Conservation (phyloP, 306 rosid species). For the Cucumis sativus region Cucumber_9930_V3 NC_026657.2:16041001-16041500, state of each 20-base stretch:
- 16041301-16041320: neutral
- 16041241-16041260: neutral
- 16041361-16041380: neutral
- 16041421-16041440: neutral
- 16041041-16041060: slow-evolving; percentile 99
- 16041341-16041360: neutral
- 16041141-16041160: slow-evolving; percentile 66
- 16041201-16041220: slow-evolving; percentile 5
- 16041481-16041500: too few species aligned
- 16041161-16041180: slow-evolving; percentile 90
- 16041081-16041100: slow-evolving; percentile 64
- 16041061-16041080: slow-evolving; percentile 86
- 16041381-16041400: neutral
- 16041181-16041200: slow-evolving; percentile 28
- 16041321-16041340: neutral
- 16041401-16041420: neutral
- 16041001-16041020: neutral
- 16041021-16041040: slow-evolving; percentile 12
- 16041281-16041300: neutral
- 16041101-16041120: slow-evolving; percentile 93
- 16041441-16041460: neutral
- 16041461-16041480: too few species aligned
- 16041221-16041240: neutral
- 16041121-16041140: slow-evolving; percentile 77
- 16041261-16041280: neutral